Percentiles rank a stretch among this genome's conserved stretches.
Conservation (phyloP, 331 rosid species). For the Telfairia occidentalis region DNA sequence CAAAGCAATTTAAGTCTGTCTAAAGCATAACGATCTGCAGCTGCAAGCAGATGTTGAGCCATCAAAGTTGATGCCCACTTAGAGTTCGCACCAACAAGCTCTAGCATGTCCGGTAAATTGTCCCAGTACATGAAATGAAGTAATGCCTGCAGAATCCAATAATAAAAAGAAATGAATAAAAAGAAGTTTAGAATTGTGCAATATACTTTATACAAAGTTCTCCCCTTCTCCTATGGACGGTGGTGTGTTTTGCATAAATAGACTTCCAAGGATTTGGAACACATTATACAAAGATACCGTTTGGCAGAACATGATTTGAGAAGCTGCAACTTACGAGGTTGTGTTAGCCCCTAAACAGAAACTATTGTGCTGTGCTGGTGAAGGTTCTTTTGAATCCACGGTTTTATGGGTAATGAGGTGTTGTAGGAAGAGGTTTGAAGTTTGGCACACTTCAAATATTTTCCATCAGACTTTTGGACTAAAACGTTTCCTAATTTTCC, state of each 20-base stretch:
- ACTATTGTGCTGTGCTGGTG: background rate
- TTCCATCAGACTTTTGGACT: no score
- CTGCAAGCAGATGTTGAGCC: constrained; percentile 94
- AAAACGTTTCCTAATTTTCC: no score
- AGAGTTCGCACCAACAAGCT: constrained; percentile 48
- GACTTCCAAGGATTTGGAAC: background rate
- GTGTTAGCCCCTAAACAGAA: background rate
- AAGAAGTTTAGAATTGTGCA: constrained; percentile 2
- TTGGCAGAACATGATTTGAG: background rate
- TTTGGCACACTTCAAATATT: no score
- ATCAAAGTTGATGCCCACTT: constrained; percentile 62
- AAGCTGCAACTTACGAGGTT: background rate
- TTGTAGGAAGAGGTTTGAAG: no score
- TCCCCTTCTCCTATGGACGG: background rate
- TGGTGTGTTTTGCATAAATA: background rate
- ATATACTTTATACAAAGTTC: background rate
- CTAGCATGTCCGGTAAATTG: constrained; percentile 53
- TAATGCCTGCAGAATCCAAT: constrained; percentile 56
- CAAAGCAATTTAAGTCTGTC: constrained; percentile 75
- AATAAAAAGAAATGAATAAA: background rate
- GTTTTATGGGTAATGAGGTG: no score
- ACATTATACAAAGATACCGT: background rate
- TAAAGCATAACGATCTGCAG: constrained; percentile 79
- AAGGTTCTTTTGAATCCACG: background rate
- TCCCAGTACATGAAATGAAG: constrained; percentile 77